Evolutionary conservation across 2,329 filamentous ascomycete species (phyloP).

Genomic region (Colletotrichum tamarilloi): DNA sequence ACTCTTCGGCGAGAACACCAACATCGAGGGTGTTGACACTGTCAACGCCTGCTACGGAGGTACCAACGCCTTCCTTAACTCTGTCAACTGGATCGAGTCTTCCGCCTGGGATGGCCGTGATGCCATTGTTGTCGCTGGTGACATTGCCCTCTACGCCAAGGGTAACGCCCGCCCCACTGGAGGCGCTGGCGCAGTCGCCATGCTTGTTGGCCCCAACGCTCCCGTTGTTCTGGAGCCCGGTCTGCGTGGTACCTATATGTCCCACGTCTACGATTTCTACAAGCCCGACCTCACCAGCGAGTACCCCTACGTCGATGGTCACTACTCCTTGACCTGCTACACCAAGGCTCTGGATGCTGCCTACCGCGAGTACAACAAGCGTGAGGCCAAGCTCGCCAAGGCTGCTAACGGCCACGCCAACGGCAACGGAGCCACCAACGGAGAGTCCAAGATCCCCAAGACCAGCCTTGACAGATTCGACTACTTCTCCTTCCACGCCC

Average conservation of each 20-base stretch:
- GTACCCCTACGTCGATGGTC: slow-evolving; percentile 87
- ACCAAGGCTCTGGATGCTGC: slow-evolving; percentile 82
- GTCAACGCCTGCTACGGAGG: slow-evolving; percentile 90
- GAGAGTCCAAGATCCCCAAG: slow-evolving; percentile 56
- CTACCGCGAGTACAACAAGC: slow-evolving; percentile 83
- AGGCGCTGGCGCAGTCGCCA: slow-evolving; percentile 81
- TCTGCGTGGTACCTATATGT: slow-evolving; percentile 83
- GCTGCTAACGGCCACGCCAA: slow-evolving; percentile 65
- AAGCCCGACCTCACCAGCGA: slow-evolving; percentile 90
- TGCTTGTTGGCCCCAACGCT: slow-evolving; percentile 83
- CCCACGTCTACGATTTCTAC: slow-evolving; percentile 90
- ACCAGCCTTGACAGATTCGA: slow-evolving; percentile 83
- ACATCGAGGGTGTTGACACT: slow-evolving; percentile 85
- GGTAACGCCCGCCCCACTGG: slow-evolving; percentile 84
- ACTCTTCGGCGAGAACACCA: slow-evolving; percentile 85
- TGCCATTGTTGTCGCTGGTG: slow-evolving; percentile 82
- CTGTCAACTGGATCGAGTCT: slow-evolving; percentile 87
- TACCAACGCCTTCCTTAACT: slow-evolving; percentile 87
- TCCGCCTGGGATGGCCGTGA: slow-evolving; percentile 88
- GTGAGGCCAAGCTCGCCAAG: slow-evolving; percentile 73
- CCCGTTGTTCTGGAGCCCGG: slow-evolving; percentile 82
- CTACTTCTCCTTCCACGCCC: slow-evolving; percentile 85
- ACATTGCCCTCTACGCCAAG: slow-evolving; percentile 89
- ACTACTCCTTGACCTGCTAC: slow-evolving; percentile 87
- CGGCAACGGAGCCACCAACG: slow-evolving; percentile 44